Percentiles rank a stretch among this genome's conserved stretches.
These are phyloP conservation scores for Kwoniella dejecticola DNA, from an alignment of 768 basidiomycete species.

Conservation along the genomic window DNA sequence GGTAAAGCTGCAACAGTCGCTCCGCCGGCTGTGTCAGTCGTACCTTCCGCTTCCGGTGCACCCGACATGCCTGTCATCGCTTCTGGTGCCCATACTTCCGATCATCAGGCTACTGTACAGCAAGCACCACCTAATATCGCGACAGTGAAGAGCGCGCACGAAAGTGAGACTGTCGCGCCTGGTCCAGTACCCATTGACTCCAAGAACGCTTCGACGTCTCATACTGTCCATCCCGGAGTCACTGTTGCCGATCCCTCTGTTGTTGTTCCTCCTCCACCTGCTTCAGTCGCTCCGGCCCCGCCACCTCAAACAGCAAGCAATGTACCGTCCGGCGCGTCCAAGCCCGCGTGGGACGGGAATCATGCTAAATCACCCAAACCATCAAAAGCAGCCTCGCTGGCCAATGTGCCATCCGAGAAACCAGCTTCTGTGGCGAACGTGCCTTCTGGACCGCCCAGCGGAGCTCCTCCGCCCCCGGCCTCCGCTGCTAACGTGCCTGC, in stretches of 20 bases:
- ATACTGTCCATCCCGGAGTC: constrained; percentile 4
- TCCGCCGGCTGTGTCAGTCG: not conserved
- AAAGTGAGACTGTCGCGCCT: constrained; percentile 6
- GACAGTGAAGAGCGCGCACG: constrained; percentile 2
- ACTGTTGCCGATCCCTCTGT: constrained; percentile 14
- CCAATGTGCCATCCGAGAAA: constrained; percentile 22
- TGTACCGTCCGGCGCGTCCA: constrained; percentile 11
- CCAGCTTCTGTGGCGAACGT: constrained; percentile 1
- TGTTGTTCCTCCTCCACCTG: constrained; percentile 1
- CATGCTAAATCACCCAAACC: constrained; percentile 25
- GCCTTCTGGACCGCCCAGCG: constrained; percentile 6
- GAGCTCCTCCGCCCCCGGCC: not conserved
- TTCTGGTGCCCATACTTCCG: constrained; percentile 9
- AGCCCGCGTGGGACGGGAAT: constrained; percentile 18
- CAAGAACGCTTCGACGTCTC: constrained; percentile 8
- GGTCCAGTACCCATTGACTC: constrained; percentile 14
- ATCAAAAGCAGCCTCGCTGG: constrained; percentile 1
- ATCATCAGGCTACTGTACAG: constrained; percentile 11
- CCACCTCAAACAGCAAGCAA: constrained; percentile 22
- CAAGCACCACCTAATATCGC: constrained; percentile 15
- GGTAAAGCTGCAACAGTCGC: constrained; percentile 1
- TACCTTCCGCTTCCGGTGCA: constrained; percentile 5
- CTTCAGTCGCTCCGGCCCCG: constrained; percentile 1
- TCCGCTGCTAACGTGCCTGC: not conserved
- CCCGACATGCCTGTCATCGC: constrained; percentile 9